Conservation (phyloP, 1,139 yeast species). For the Saccharomyces hybrid region DNA sequence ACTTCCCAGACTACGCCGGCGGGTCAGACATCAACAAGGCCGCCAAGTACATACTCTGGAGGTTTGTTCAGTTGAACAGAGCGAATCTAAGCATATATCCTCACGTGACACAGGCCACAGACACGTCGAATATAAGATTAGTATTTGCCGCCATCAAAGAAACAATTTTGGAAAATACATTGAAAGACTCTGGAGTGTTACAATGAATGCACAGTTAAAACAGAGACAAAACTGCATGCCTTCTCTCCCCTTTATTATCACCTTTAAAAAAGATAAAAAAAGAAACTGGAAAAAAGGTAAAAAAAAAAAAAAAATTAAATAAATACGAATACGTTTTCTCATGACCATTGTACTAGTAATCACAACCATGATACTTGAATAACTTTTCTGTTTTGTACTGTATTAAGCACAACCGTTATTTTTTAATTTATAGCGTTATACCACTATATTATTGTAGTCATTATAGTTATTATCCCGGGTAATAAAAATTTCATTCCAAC, state of each 20-base stretch:
- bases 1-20: conserved; percentile 87
- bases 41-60: conserved; percentile 88
- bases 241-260: neutral
- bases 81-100: conserved; percentile 80
- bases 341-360: neutral
- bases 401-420: neutral
- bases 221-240: conserved; percentile 18
- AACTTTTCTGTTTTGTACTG: neutral
- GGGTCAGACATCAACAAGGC: conserved; percentile 86
- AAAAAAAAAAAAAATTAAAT: neutral
- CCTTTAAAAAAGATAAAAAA: neutral
- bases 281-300: neutral
- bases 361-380: neutral
- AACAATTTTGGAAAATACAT: conserved; percentile 75
- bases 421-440: neutral
- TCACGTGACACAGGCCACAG: conserved; percentile 92
- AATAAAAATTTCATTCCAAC: neutral
- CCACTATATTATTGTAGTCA: too few relatives aligned
- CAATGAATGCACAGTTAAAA: conserved; percentile 18
- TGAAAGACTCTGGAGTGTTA: conserved; percentile 79
- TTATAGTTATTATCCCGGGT: neutral
- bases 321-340: neutral
- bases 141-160: conserved; percentile 91
- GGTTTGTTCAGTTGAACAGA: conserved; percentile 79
- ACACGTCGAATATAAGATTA: conserved; percentile 77